These are phyloP conservation scores for Agaricus blazei DNA, from an alignment of 768 basidiomycete genomes.

Conservation along the genomic window DNA sequence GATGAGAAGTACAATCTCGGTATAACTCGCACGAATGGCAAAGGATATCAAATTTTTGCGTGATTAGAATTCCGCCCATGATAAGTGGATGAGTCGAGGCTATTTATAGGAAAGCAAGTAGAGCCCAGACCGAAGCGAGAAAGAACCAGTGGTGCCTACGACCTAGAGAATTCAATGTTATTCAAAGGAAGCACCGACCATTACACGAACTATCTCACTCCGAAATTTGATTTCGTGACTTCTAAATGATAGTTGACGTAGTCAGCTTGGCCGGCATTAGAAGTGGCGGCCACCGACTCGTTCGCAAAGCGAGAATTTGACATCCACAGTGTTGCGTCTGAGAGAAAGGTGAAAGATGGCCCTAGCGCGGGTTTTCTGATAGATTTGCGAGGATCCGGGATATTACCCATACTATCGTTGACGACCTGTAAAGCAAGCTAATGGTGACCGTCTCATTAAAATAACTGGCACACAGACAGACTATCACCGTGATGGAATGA, in stretches of 20 bases:
- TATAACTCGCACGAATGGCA: background rate
- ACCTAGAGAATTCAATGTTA: background rate
- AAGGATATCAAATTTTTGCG: no score
- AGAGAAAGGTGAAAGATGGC: constrained; percentile 67
- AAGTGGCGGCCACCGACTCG: background rate
- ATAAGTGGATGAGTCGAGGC: background rate
- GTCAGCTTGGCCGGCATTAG: background rate
- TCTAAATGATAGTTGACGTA: constrained; percentile 9
- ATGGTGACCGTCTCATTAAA: background rate
- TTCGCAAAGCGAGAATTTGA: constrained; percentile 15
- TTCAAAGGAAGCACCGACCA: background rate
- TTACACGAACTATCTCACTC: constrained; percentile 11
- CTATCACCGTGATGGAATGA: constrained; percentile 46
- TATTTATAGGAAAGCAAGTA: background rate
- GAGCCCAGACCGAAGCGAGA: background rate
- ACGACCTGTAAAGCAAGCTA: constrained; percentile 40
- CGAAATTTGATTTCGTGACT: constrained; percentile 18
- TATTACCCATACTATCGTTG: constrained; percentile 44
- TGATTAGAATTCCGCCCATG: background rate
- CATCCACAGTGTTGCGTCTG: constrained; percentile 75
- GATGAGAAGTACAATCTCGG: no score
- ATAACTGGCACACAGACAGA: constrained; percentile 25
- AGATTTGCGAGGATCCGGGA: constrained; percentile 11
- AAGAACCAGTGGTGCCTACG: background rate
- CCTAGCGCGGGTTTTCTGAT: constrained; percentile 68